Conservation (phyloP, 352 stramenopile genomes). For the Globisporangium uncinulatum region DNA sequence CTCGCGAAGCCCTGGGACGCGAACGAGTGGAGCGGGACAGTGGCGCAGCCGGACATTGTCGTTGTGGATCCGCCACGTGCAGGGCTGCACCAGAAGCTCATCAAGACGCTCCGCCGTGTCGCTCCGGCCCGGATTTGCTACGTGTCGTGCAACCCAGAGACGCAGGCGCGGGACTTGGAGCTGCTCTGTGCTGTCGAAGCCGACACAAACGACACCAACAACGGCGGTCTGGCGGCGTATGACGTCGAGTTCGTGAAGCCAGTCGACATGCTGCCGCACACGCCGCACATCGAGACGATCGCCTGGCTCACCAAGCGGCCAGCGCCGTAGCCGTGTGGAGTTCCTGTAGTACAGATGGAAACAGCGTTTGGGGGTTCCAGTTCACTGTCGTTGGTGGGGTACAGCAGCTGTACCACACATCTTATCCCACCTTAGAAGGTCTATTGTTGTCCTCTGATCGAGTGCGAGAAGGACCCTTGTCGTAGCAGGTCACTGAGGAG, state of each 20-base stretch:
- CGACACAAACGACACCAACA: not conserved
- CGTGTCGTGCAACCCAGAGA: conserved; percentile 72
- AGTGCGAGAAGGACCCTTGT: no score
- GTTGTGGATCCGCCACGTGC: conserved; percentile 72
- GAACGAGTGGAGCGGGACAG: conserved; percentile 24
- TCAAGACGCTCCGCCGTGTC: conserved; percentile 44
- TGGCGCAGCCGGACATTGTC: conserved; percentile 42
- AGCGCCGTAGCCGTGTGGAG: conserved; percentile 10
- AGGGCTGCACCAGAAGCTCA: conserved; percentile 63
- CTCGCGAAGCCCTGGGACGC: conserved; percentile 47
- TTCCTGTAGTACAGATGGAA: no score
- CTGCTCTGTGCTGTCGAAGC: conserved; percentile 21
- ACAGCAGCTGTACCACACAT: not conserved
- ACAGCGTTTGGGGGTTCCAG: not conserved
- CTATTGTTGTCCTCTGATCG: no score
- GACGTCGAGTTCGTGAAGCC: conserved; percentile 44
- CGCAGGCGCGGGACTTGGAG: conserved; percentile 53
- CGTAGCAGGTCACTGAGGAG: no score
- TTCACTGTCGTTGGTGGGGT: not conserved
- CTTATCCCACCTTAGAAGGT: no score
- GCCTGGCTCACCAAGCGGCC: conserved; percentile 37
- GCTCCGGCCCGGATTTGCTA: conserved; percentile 54
- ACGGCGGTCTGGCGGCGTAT: conserved; percentile 20
- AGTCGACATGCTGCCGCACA: conserved; percentile 80
- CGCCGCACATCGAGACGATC: conserved; percentile 73